Percentiles rank a stretch among this genome's conserved stretches.
Evolutionary conservation across 345 rosid genomes (phyloP).

Genomic region (Gossypium longicalyx): DNA sequence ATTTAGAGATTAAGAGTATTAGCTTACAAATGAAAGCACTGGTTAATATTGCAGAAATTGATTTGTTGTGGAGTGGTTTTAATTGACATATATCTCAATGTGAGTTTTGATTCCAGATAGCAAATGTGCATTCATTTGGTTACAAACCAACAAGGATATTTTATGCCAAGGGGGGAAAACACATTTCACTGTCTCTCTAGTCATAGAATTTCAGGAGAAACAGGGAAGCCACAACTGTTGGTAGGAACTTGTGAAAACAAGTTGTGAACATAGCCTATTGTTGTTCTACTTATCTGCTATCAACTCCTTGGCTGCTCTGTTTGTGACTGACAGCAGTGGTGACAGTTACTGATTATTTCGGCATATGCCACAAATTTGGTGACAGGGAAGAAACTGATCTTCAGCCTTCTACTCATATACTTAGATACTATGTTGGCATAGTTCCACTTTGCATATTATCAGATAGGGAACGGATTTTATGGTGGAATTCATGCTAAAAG

Average conservation of each 20-base stretch:
- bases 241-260: not conserved
- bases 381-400: not conserved
- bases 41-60: slow-evolving; percentile 16
- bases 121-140: not conserved
- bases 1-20: slow-evolving; percentile 21
- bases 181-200: not conserved
- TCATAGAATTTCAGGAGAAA: not conserved
- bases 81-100: slow-evolving; percentile 8
- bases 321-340: not conserved
- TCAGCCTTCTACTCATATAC: not conserved
- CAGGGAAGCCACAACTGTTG: not conserved
- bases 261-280: not conserved
- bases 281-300: not conserved
- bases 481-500: slow-evolving; percentile 4
- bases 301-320: slow-evolving; percentile 4
- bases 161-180: not conserved
- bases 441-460: not conserved
- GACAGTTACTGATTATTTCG: not conserved
- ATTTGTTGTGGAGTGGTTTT: slow-evolving; percentile 15
- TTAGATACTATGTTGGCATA: not conserved
- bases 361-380: not conserved
- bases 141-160: not conserved
- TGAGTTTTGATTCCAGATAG: not conserved
- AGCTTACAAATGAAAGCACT: slow-evolving; percentile 20
- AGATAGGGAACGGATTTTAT: not conserved